Evolutionary conservation across 352 stramenopile species (phyloP).

Genomic region (Elongisporangium prolatum): DNA sequence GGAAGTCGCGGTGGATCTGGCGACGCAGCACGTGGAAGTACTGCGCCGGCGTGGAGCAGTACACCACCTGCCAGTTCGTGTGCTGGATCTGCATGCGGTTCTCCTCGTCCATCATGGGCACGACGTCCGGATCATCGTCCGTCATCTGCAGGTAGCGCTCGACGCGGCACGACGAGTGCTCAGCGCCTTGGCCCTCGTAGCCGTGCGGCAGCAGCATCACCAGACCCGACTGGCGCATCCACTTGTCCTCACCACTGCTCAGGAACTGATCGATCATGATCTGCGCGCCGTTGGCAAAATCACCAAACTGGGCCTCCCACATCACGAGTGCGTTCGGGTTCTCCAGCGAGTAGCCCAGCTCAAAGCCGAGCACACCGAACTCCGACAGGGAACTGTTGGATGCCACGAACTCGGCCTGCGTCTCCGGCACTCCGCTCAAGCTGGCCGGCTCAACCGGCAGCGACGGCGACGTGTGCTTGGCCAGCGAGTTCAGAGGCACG

Average conservation of each 20-base stretch:
- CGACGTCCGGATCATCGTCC: slow-evolving; percentile 93
- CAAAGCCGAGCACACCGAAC: slow-evolving; percentile 95
- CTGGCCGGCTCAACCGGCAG: slow-evolving; percentile 19
- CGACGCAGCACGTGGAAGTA: slow-evolving; percentile 91
- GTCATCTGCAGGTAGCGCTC: slow-evolving; percentile 94
- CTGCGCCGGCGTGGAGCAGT: slow-evolving; percentile 92
- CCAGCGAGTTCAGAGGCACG: slow-evolving; percentile 91
- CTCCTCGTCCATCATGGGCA: slow-evolving; percentile 90
- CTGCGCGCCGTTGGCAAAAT: slow-evolving; percentile 96
- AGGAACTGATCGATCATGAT: slow-evolving; percentile 98
- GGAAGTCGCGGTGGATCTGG: slow-evolving; percentile 96
- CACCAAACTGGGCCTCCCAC: slow-evolving; percentile 96
- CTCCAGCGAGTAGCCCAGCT: slow-evolving; percentile 93
- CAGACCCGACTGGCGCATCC: slow-evolving; percentile 93
- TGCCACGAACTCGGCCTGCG: slow-evolving; percentile 90
- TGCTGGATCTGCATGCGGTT: slow-evolving; percentile 96
- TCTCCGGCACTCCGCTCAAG: slow-evolving; percentile 41
- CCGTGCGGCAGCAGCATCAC: slow-evolving; percentile 94
- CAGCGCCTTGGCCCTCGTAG: slow-evolving; percentile 95
- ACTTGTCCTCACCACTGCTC: slow-evolving; percentile 95
- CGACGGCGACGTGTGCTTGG: slow-evolving; percentile 47
- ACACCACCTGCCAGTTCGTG: slow-evolving; percentile 97
- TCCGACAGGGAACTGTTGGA: slow-evolving; percentile 95
- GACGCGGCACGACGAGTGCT: slow-evolving; percentile 94
- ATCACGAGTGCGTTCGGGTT: slow-evolving; percentile 95